These are phyloP conservation scores for Hypoxylon lenormandii DNA, from an alignment of 495 filamentous ascomycete genomes.

Conservation along the genomic window DNA sequence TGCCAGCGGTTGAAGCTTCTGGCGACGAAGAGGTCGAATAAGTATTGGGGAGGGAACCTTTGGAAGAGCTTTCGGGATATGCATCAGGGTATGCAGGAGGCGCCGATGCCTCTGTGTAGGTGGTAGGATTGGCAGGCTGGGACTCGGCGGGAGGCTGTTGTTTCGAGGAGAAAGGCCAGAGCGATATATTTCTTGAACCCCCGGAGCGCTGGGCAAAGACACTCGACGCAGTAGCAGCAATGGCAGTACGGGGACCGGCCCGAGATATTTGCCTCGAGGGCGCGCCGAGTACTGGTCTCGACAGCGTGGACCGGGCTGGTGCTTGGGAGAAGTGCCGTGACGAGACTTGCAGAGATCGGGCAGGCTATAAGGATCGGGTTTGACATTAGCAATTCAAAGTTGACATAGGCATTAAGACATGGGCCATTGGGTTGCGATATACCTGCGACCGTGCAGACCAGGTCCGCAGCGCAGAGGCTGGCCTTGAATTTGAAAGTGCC, in stretches of 20 bases:
- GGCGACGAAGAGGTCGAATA: slow-evolving; percentile 9
- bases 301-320: slow-evolving; percentile 25
- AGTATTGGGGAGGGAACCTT: slow-evolving; percentile 1
- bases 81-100: slow-evolving; percentile 2
- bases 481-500: slow-evolving; percentile 60
- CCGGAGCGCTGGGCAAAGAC: slow-evolving; percentile 49
- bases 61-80: not conserved
- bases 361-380: slow-evolving; percentile 20
- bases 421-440: slow-evolving; percentile 13
- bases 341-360: slow-evolving; percentile 26
- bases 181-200: slow-evolving; percentile 46
- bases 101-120: slow-evolving; percentile 10
- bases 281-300: slow-evolving; percentile 3
- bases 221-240: slow-evolving; percentile 27
- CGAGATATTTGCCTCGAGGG: slow-evolving; percentile 10
- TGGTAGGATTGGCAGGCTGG: not conserved
- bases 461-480: slow-evolving; percentile 57
- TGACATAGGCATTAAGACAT: not conserved
- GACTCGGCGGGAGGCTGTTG: slow-evolving; percentile 21
- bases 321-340: slow-evolving; percentile 43
- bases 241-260: slow-evolving; percentile 9
- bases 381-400: slow-evolving; percentile 31
- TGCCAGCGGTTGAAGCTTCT: slow-evolving; percentile 3
- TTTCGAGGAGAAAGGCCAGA: slow-evolving; percentile 52
- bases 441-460: slow-evolving; percentile 50